Base-by-base conservation (phyloP, 208 protist species). In the Perkinsela sp. region DNA sequence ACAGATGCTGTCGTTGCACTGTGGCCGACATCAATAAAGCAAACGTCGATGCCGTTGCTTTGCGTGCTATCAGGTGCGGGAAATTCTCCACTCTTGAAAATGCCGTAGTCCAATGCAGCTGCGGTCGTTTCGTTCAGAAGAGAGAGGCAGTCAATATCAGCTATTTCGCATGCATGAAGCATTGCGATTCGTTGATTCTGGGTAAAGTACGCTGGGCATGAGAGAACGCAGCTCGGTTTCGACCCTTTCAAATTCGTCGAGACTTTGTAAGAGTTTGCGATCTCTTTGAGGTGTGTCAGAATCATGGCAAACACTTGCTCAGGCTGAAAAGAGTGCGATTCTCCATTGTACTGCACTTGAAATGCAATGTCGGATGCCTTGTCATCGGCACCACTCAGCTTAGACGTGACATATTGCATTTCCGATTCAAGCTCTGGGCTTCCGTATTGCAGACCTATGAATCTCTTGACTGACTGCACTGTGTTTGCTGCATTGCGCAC, bases 281-380 rank as follows among this genome's bases (percentile, higher is more conserved):
- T 90, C 13, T 67, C 66, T 30, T 78, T 75, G 28, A 93, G 80
- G 29, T 85, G 72, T 72, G 83, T 82, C 67, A 93, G 79, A 72
- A 90, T 73, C 88, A 92, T 92, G 1, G 84, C 88, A n/a, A 93
- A 73, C 29, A 90, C 80, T 75, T 93, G 88, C 79, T 92, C 87
- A 1, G 88, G 88, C 68, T 84, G 86, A 72, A 92, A 89, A 70
- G 71, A 80, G 48, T 72, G 78, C 40, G 76, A 32, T 68, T 91
- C 80, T 32, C 71, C 77, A 66, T 82, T 82, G 82, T 89, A 92
- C 66, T 78, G 78, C 31, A 89, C 85, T 32, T 76, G 77, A 68
- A 90, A 87, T 80, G 83, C 83, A 40, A 92, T 78, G 40, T 22
- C 40, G 40, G 6, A 22, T 13, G 81, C 79, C 29, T 79, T 83